Evolutionary conservation across 139 green algal species (phyloP), one percentile per base, ranked within the genome.

Genomic region (Chlamydomonas incerta): DNA sequence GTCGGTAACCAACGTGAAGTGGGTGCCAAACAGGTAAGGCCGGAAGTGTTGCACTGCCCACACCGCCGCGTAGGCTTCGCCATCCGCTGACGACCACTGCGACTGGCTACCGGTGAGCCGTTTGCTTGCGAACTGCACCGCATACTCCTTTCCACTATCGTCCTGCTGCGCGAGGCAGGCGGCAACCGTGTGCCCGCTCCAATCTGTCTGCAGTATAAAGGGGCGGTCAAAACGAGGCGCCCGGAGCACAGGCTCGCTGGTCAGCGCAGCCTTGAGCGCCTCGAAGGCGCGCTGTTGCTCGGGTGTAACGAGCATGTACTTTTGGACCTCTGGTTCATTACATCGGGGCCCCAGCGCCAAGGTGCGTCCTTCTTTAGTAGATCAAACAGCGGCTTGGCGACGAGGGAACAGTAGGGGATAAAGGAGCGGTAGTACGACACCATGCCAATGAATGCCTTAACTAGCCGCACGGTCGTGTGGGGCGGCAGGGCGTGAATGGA

Each of bases 1-100:
- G 31, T 92, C 88, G 0, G 88, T 92, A 2, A 87, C 33, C 2
- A 90, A 20, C 1, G 37, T 75, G n/a, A 92, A 88, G 1, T 60
- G 41, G 3, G n/a, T n/a, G 10, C 88, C 81, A 58, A 87, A 73
- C 20, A 91, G 34, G 41, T 88, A 88, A 15, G 74, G 68, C 28
- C 79, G 68, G 26, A 89, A 88, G 1, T 87, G 79, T 37, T 82
- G 57, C 26, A 74, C 58, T 0, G 63, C 86, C 79, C 71, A 90
- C 2, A 83, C 52, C 0, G 65, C 71, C 21, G 86, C 86, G 0
- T 83, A 52, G 20, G 75, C 63, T 60, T 91, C 83, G 0, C 88
- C 88, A 21, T 89, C 76, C 23, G 57, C 79, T n/a, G 55, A 31
- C 24, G 57, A 34, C 34, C 86, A 89, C 37, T 82, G 82, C 4